Percentiles rank a stretch among this genome's conserved stretches.
These are phyloP conservation scores for Paecilomyces dactylethromorphus DNA, from an alignment of 2,329 filamentous ascomycete genomes.

Conservation along the genomic window DNA sequence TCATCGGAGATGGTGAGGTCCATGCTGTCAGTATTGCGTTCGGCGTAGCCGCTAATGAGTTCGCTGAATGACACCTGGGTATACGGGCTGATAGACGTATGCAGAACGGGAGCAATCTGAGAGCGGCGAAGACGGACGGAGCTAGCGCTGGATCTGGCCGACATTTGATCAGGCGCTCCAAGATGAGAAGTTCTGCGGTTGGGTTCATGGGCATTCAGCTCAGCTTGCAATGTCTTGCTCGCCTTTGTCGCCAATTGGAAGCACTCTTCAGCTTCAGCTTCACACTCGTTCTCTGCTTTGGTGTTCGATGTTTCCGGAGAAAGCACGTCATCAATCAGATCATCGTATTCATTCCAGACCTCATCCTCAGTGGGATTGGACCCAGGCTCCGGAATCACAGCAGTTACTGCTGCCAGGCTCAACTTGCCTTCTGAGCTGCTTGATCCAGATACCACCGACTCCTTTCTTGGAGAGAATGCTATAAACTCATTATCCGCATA, in stretches of 20 bases:
- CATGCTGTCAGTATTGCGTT: conserved; percentile 16
- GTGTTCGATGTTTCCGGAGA: conserved; percentile 34
- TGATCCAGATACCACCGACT: conserved; percentile 61
- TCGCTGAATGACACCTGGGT: conserved; percentile 50
- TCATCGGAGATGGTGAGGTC: conserved; percentile 14
- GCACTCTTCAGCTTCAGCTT: conserved; percentile 17
- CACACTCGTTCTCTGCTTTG: conserved; percentile 8
- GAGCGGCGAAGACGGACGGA: conserved; percentile 44
- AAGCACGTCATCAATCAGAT: conserved; percentile 65
- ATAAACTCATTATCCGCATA: conserved; percentile 58
- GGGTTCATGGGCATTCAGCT: conserved; percentile 17
- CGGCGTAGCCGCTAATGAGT: conserved; percentile 46
- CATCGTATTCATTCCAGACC: conserved; percentile 91
- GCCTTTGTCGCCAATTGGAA: conserved; percentile 33
- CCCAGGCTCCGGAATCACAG: conserved; percentile 56
- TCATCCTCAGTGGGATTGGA: conserved; percentile 72
- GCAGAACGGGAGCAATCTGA: conserved; percentile 44
- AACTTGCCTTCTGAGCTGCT: conserved; percentile 56
- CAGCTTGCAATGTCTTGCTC: conserved; percentile 31
- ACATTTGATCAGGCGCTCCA: not conserved
- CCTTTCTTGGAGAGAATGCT: conserved; percentile 64
- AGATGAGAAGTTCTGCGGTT: not conserved
- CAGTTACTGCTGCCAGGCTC: conserved; percentile 57
- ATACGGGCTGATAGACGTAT: conserved; percentile 42
- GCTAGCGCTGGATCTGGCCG: conserved; percentile 19